phyloP scores from a whole-genome alignment of 1,284 basidiomycete species.

The Pseudozyma tsukubaensis region DNA sequence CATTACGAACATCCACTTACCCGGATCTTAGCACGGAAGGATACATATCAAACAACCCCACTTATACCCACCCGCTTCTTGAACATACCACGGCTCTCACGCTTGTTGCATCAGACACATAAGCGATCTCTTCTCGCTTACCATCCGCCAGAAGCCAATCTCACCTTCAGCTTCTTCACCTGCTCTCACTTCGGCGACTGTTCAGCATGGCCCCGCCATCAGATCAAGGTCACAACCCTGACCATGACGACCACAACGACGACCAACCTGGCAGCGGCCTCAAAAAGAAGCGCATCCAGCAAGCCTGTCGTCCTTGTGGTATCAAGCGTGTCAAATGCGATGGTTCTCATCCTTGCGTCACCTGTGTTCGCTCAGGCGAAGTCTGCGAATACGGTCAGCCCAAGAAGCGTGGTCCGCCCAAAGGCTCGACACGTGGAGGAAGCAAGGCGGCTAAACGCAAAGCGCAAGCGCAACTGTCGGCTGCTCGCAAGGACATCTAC shows the following conservation, averaged over 20 bases:
- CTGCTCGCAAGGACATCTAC: constrained; percentile 13
- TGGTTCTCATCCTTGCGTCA: constrained; percentile 50
- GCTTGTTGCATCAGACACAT: no score
- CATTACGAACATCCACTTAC: no score
- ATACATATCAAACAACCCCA: no score
- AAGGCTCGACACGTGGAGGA: constrained; percentile 54
- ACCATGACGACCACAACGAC: constrained; percentile 29
- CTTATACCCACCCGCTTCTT: no score
- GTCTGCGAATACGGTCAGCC: constrained; percentile 55
- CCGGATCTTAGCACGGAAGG: no score
- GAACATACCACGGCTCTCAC: no score
- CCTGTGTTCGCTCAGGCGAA: constrained; percentile 52
- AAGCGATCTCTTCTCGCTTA: no score
- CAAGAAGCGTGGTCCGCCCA: constrained; percentile 60
- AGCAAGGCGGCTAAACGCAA: constrained; percentile 40
- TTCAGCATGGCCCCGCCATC: constrained; percentile 12
- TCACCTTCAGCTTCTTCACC: not conserved
- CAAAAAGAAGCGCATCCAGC: constrained; percentile 57
- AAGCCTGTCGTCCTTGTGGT: constrained; percentile 56
- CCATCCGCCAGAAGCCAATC: not conserved
- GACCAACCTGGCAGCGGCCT: constrained; percentile 24
- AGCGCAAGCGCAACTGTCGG: constrained; percentile 8
- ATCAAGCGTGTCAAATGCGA: constrained; percentile 60
- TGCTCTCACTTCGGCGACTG: not conserved
- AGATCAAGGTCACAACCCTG: constrained; percentile 8